Base-by-base conservation (phyloP, 495 filamentous ascomycete genomes). In the Penicillium atrosanguineum region DNA sequence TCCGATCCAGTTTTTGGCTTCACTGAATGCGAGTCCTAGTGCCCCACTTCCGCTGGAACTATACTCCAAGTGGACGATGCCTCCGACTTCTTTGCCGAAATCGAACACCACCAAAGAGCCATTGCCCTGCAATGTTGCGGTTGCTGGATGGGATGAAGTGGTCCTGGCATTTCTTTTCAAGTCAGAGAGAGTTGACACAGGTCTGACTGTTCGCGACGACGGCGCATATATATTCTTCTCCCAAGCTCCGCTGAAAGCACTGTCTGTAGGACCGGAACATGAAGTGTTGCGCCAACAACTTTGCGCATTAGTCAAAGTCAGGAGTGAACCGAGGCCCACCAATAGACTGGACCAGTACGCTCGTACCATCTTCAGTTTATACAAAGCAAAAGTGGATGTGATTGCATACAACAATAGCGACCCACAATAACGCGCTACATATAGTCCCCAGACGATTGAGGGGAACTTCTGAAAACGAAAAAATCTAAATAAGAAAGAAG, bases 1-100 rank as follows among this genome's bases (percentile, higher is more conserved):
- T 42, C 83, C 83, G 54, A 85, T 81, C 74, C 76, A 86, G 47
- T 84, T 78, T 55, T 80, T 84, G 1, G 78, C 79, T 65, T 86
- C 84, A 4, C 79, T 77, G 59, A 86, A 86, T 6, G 83, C 83
- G 12, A 87, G 65, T 0, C 83, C 82, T 7, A 87, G 59, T 0
- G 72, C 61, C 4, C 79, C 82, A 7, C 60, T 60, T 6, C 72
- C 75, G 6, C 69, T 71, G 2, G 77, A 62, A 12, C 69, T 65
- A 47, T 79, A 84, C 7, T 74, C 56, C 16, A 84, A 55, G 9
- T 76, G 76, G 16, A 82, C 64, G 45, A 84, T 73, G 8, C 81
- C 81, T 16, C 83, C 82, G 31, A 84, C 80, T 60, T 84, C 80
- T 19, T 75, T 71, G 18, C 80, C 82, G 53, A 84, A 86, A 52